These are phyloP conservation scores for Bipolaris zeicola DNA, from an alignment of 2,329 filamentous ascomycete species.

Conservation along the genomic window DNA sequence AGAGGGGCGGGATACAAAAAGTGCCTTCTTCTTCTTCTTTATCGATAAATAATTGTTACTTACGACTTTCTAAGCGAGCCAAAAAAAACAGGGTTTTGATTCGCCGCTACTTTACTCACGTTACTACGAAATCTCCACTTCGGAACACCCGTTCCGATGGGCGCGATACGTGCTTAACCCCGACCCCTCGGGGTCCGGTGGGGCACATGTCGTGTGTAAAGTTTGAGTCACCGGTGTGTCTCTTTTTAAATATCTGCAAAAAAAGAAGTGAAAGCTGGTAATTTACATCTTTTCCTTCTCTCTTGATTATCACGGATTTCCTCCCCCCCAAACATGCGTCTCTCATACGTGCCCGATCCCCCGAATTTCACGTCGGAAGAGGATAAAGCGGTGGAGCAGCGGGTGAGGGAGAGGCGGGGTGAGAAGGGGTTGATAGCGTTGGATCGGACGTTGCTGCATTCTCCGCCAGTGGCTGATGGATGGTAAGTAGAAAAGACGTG, in stretches of 20 bases:
- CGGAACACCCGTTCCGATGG: conserved; percentile 20
- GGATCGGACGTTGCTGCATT: conserved; percentile 61
- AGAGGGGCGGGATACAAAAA: neutral
- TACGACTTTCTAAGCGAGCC: conserved; percentile 6
- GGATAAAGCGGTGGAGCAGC: conserved; percentile 58
- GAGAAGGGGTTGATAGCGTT: conserved; percentile 58
- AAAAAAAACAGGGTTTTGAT: neutral
- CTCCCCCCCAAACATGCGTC: conserved; percentile 53
- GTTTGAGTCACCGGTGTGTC: neutral
- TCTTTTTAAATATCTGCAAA: neutral
- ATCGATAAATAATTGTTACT: conserved; percentile 2
- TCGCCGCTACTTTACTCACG: neutral
- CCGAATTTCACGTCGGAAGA: conserved; percentile 53
- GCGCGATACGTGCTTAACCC: neutral
- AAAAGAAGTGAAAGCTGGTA: too few species aligned
- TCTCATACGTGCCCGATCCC: conserved; percentile 60
- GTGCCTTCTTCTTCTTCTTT: conserved; percentile 5
- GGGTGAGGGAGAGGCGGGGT: conserved; percentile 58
- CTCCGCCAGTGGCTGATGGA: conserved; percentile 61
- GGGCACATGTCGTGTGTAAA: neutral
- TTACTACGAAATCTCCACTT: neutral
- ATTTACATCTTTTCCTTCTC: too few species aligned
- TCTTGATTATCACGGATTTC: neutral
- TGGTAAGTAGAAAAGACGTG: conserved; percentile 45
- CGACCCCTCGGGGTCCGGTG: neutral